These are phyloP conservation scores for Globisporangium recalcitrans DNA, from an alignment of 352 stramenopile species.

Conservation along the genomic window DNA sequence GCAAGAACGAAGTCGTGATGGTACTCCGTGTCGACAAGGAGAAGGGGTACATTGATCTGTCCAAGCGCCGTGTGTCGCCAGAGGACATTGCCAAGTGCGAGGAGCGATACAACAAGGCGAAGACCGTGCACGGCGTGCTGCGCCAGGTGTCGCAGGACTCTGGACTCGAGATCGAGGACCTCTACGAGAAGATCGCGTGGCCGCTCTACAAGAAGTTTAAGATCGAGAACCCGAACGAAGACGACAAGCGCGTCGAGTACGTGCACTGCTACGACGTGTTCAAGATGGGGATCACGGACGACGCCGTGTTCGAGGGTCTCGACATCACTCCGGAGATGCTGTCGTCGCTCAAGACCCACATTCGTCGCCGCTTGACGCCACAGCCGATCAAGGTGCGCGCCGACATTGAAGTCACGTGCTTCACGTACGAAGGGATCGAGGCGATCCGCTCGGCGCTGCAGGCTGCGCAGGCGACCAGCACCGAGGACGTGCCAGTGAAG, in stretches of 20 bases:
- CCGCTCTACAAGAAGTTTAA: constrained; percentile 98
- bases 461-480: constrained; percentile 76
- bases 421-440: constrained; percentile 99
- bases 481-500: constrained; percentile 92
- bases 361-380: constrained; percentile 94
- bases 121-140: constrained; percentile 96
- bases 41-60: constrained; percentile 99
- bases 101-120: constrained; percentile 99
- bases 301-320: constrained; percentile 83
- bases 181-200: constrained; percentile 94
- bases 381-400: constrained; percentile 99
- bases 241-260: constrained; percentile 90
- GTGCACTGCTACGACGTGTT: constrained; percentile 99
- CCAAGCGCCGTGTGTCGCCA: constrained; percentile 97
- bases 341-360: constrained; percentile 93
- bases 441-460: constrained; percentile 96
- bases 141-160: constrained; percentile 84
- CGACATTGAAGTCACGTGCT: constrained; percentile 99
- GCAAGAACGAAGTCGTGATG: constrained; percentile 99
- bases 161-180: constrained; percentile 63
- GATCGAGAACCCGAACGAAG: constrained; percentile 70
- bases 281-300: constrained; percentile 95
- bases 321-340: constrained; percentile 87
- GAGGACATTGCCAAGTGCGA: constrained; percentile 99
- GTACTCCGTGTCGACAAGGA: constrained; percentile 99